Evolutionary conservation across 331 rosid species (phyloP).

Genomic region (Quercus lobata): DNA sequence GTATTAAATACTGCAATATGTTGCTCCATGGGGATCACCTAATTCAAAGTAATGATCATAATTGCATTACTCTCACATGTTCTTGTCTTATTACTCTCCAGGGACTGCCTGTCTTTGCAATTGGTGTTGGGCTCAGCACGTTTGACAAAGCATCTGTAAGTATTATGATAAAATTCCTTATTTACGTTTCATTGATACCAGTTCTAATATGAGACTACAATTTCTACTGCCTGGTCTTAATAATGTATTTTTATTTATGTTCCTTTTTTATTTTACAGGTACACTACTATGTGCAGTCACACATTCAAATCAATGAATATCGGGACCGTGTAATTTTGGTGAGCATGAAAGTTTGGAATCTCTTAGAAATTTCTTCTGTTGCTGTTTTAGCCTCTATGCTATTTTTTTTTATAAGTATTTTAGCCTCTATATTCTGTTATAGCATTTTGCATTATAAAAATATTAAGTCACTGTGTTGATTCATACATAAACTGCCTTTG

Average conservation of each 20-base stretch:
- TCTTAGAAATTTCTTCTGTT: not conserved
- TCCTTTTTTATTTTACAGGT: slow-evolving; percentile 44
- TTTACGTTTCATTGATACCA: not conserved
- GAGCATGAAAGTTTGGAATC: slow-evolving; percentile 30
- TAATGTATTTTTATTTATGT: not conserved
- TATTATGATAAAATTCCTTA: not conserved
- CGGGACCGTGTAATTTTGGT: slow-evolving; percentile 83
- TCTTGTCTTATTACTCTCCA: slow-evolving; percentile 22
- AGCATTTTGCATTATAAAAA: not conserved
- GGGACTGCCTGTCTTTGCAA: slow-evolving; percentile 89
- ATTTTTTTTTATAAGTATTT: not conserved
- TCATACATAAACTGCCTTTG: slow-evolving; percentile 8
- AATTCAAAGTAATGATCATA: not conserved
- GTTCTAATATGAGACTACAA: not conserved
- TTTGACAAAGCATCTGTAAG: slow-evolving; percentile 92
- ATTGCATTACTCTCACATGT: not conserved
- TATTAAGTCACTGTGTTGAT: slow-evolving; percentile 9
- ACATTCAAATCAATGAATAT: slow-evolving; percentile 92
- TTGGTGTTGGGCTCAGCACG: slow-evolving; percentile 81
- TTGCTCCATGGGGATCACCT: not conserved
- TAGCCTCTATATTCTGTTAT: slow-evolving; percentile 12
- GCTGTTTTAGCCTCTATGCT: not conserved
- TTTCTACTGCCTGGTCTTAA: slow-evolving; percentile 10
- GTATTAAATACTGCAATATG: not conserved
- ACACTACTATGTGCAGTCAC: slow-evolving; percentile 93